phyloP scores from a whole-genome alignment of 805 yeast species.

The Starmerella roubikii region DNA sequence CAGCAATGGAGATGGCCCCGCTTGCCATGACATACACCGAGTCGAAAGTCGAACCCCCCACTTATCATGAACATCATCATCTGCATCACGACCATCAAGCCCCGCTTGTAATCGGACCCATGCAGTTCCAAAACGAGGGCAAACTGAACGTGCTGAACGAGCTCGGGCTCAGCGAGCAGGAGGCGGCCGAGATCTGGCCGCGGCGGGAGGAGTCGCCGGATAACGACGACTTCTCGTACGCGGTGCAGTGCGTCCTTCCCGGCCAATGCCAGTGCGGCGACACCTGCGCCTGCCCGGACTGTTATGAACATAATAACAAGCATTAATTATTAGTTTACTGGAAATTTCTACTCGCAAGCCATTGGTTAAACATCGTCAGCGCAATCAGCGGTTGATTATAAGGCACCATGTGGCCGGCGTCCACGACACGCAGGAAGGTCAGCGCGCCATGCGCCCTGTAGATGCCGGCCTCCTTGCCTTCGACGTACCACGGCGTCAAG shows the following conservation, averaged over 20 bases:
- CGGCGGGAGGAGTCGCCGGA: conserved; percentile 15
- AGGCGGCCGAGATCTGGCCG: conserved; percentile 20
- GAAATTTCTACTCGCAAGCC: conserved; percentile 34
- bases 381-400: conserved; percentile 73
- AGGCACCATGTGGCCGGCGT: conserved; percentile 95
- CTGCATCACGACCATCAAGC: conserved; percentile 1
- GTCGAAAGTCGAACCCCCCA: no score
- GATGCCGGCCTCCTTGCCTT: conserved; percentile 43
- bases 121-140: conserved; percentile 20
- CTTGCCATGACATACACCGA: no score
- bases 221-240: conserved; percentile 18
- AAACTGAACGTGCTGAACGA: conserved; percentile 15
- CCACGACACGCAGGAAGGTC: conserved; percentile 69
- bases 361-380: conserved; percentile 68
- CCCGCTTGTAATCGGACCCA: conserved; percentile 27
- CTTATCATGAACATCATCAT: not conserved
- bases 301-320: conserved; percentile 19
- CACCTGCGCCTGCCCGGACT: conserved; percentile 26
- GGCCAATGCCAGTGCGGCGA: conserved; percentile 30
- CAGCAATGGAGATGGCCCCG: not conserved
- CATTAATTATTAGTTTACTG: not conserved
- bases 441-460: conserved; percentile 56
- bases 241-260: conserved; percentile 28
- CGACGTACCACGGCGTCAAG: conserved; percentile 26
- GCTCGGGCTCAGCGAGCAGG: conserved; percentile 20